Percentiles rank a stretch among this genome's conserved stretches.
Conservation (phyloP, 805 yeast species). For the Suhomyces xylopsoci region DNA sequence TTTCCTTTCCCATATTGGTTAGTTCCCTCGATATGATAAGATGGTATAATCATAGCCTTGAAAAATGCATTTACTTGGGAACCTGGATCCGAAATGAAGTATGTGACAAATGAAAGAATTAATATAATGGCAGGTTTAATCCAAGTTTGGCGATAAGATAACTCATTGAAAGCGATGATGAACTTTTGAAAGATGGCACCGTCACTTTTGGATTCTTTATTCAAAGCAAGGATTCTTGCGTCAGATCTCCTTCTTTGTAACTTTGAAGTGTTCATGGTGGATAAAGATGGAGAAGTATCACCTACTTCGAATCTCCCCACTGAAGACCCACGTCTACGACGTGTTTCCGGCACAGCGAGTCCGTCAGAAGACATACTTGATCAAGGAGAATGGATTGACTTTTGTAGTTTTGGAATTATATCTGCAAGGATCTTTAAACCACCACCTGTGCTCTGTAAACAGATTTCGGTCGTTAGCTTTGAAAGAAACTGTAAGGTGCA, state of each 20-base stretch:
- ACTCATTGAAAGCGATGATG: constrained; percentile 56
- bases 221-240: constrained; percentile 31
- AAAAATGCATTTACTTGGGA: constrained; percentile 55
- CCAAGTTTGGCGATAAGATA: constrained; percentile 68
- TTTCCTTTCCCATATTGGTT: constrained; percentile 84
- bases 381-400: neutral
- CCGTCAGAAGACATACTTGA: constrained; percentile 2
- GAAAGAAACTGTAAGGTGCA: neutral
- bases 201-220: constrained; percentile 35
- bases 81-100: constrained; percentile 54
- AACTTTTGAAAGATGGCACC: constrained; percentile 55
- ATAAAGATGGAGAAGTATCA: constrained; percentile 65
- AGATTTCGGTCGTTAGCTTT: neutral
- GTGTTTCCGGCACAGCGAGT: constrained; percentile 4
- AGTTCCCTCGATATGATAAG: constrained; percentile 61
- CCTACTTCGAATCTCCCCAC: constrained; percentile 76
- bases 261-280: constrained; percentile 58
- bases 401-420: neutral
- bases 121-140: constrained; percentile 57
- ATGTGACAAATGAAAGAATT: constrained; percentile 38
- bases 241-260: constrained; percentile 33
- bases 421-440: neutral
- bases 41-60: constrained; percentile 59
- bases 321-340: constrained; percentile 56
- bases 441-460: neutral